phyloP scores from a whole-genome alignment of 768 basidiomycete species.

The Artomyces pyxidatus region DNA sequence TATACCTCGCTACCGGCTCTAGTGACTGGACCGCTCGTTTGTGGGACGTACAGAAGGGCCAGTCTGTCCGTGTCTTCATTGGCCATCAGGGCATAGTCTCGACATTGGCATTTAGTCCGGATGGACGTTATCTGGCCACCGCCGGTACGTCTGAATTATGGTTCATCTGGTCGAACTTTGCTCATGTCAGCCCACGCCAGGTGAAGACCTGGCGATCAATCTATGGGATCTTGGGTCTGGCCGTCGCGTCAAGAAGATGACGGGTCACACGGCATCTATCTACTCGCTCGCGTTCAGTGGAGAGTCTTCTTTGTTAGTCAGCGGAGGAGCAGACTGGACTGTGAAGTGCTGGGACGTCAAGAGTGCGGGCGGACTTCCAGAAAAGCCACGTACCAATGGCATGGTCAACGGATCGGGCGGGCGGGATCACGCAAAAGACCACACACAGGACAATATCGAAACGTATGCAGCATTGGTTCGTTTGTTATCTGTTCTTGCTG shows the following conservation, averaged over 20 bases:
- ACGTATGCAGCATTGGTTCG: conserved; percentile 32
- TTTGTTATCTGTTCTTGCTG: conserved; percentile 6
- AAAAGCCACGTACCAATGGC: conserved; percentile 53
- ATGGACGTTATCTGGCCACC: conserved; percentile 89
- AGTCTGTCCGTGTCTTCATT: conserved; percentile 90
- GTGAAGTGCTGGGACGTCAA: conserved; percentile 99
- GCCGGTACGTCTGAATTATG: conserved; percentile 45
- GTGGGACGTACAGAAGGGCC: conserved; percentile 97
- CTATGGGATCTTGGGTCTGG: conserved; percentile 98
- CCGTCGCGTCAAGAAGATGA: conserved; percentile 92
- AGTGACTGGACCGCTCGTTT: conserved; percentile 93
- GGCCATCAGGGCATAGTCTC: conserved; percentile 90
- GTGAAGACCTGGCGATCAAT: conserved; percentile 88
- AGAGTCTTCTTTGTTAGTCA: conserved; percentile 85
- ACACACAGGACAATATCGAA: conserved; percentile 49
- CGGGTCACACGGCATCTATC: conserved; percentile 82
- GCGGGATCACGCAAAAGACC: conserved; percentile 14
- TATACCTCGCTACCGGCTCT: conserved; percentile 95
- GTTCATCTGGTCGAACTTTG: background rate
- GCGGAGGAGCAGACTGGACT: conserved; percentile 91
- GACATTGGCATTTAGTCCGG: conserved; percentile 82
- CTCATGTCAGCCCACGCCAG: conserved; percentile 29
- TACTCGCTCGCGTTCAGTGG: conserved; percentile 88
- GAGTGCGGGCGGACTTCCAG: conserved; percentile 53
- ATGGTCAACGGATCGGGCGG: conserved; percentile 22